These are phyloP conservation scores for Polychaeton citri DNA, from an alignment of 2,329 filamentous ascomycete genomes.

Conservation along the genomic window DNA sequence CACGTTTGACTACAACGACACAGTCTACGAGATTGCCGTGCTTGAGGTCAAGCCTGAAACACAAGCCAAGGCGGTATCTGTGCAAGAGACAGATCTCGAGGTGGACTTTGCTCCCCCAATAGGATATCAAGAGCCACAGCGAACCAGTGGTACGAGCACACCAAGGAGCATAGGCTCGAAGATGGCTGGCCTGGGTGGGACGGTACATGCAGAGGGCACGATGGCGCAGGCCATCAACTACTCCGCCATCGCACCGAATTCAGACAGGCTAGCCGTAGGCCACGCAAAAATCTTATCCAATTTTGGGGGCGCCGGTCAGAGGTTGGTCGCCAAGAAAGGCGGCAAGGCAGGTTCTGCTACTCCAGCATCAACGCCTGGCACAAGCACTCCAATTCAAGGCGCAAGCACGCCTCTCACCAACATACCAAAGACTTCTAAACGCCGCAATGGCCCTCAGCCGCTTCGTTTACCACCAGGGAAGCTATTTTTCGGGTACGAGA, in stretches of 20 bases:
- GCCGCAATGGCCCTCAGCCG: conserved; percentile 71
- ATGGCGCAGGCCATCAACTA: conserved; percentile 99
- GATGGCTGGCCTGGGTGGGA: conserved; percentile 50
- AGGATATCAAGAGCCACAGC: conserved; percentile 81
- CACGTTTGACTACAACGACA: conserved; percentile 93
- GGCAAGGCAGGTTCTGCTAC: conserved; percentile 47
- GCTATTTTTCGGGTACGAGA: conserved; percentile 90
- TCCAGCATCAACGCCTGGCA: conserved; percentile 35
- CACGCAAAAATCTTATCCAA: conserved; percentile 56
- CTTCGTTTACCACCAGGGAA: conserved; percentile 76
- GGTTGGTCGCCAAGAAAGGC: conserved; percentile 69
- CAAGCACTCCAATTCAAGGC: conserved; percentile 46
- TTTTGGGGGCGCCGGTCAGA: conserved; percentile 69
- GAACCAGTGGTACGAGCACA: conserved; percentile 70
- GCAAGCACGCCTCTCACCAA: conserved; percentile 33
- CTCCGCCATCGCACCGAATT: conserved; percentile 68
- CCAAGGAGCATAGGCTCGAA: conserved; percentile 48
- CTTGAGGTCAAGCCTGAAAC: conserved; percentile 82
- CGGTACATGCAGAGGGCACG: conserved; percentile 70
- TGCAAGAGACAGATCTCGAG: conserved; percentile 90
- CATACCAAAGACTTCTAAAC: conserved; percentile 26
- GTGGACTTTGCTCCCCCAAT: conserved; percentile 93
- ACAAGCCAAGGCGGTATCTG: conserved; percentile 73
- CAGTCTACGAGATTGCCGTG: conserved; percentile 83
- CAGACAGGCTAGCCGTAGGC: conserved; percentile 49